Evolutionary conservation across 1,284 basidiomycete species (phyloP), one percentile per base, ranked within the genome.

Genomic region (Laetiporus sulphureus): DNA sequence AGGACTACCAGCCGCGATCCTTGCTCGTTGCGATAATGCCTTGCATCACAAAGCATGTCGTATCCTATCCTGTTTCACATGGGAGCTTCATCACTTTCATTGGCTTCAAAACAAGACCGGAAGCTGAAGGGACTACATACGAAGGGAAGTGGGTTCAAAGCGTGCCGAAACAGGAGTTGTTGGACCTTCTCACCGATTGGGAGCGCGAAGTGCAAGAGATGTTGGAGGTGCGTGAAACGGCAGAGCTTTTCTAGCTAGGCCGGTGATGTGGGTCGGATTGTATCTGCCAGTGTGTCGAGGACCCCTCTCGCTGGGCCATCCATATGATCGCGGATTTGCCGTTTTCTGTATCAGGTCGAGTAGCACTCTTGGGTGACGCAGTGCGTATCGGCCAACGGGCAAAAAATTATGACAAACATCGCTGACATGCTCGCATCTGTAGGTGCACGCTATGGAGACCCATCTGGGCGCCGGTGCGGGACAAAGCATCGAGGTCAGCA

Each of bases 381-480:
- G 72, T 67, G 44, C 15, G 60, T 51, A 5, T 30, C 23, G 13
- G 20, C 18, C 11, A 1, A 18, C n/a, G n/a, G n/a, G n/a, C n/a
- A n/a, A n/a, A n/a, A n/a, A n/a, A n/a, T n/a, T n/a, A n/a, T n/a
- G n/a, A n/a, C n/a, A n/a, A n/a, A n/a, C n/a, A n/a, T n/a, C n/a
- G n/a, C n/a, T n/a, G n/a, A 31, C 30, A 20, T 19, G 13, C 4
- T 19, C 11, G 22, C n/a, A 18, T 22, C 3, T 11, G 5, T 37
- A 76, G 74, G 72, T 71, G 5, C 74, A 78, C 48, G 73, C 71
- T 0, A 73, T 72, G 67, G 45, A 59, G 3, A 68, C 73, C 2
- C 67, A 71, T 55, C 67, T 71, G 52, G 73, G 71, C 16, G 69
- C 72, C 2, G 74, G 74, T 27, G 75, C 73, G 1, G 75, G 73